phyloP scores from a whole-genome alignment of 768 basidiomycete genomes.

The Candolleomyces efflorescens region DNA sequence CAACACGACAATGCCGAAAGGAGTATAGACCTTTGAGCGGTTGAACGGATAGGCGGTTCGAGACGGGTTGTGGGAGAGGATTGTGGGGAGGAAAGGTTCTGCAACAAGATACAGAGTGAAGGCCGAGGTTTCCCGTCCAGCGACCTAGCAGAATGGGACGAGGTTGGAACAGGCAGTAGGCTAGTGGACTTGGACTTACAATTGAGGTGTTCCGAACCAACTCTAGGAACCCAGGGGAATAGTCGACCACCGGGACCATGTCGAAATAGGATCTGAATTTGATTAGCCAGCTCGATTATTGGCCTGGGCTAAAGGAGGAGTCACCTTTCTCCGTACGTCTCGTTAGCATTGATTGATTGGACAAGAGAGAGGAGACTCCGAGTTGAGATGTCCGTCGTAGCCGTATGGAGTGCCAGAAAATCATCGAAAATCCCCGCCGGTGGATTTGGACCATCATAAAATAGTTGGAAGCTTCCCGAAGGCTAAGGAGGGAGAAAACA shows the following conservation, averaged over 20 bases:
- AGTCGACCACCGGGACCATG: slow-evolving; percentile 37
- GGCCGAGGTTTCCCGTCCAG: slow-evolving; percentile 19
- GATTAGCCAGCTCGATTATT: background rate
- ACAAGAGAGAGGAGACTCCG: slow-evolving; percentile 40
- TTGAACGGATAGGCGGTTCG: slow-evolving; percentile 45
- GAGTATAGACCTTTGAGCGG: slow-evolving; percentile 32
- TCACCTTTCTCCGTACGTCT: slow-evolving; percentile 23
- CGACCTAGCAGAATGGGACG: slow-evolving; percentile 39
- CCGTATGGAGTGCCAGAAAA: slow-evolving; percentile 38
- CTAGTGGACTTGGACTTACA: slow-evolving; percentile 7
- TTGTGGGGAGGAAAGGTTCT: slow-evolving; percentile 43
- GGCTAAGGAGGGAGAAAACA: no score
- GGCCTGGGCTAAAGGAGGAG: no score
- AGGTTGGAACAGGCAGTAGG: background rate
- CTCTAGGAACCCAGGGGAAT: slow-evolving; percentile 32
- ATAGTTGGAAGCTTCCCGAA: slow-evolving; percentile 33
- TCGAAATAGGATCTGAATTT: slow-evolving; percentile 28
- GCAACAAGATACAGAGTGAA: slow-evolving; percentile 33
- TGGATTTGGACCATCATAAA: slow-evolving; percentile 54
- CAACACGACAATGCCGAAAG: slow-evolving; percentile 42
- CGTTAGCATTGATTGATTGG: slow-evolving; percentile 28
- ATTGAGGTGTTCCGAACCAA: slow-evolving; percentile 40
- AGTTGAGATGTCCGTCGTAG: slow-evolving; percentile 33
- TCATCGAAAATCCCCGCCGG: slow-evolving; percentile 49
- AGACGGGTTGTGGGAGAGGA: slow-evolving; percentile 32